phyloP scores from a whole-genome alignment of 306 rosid species.

The Prosopis cineraria region DNA sequence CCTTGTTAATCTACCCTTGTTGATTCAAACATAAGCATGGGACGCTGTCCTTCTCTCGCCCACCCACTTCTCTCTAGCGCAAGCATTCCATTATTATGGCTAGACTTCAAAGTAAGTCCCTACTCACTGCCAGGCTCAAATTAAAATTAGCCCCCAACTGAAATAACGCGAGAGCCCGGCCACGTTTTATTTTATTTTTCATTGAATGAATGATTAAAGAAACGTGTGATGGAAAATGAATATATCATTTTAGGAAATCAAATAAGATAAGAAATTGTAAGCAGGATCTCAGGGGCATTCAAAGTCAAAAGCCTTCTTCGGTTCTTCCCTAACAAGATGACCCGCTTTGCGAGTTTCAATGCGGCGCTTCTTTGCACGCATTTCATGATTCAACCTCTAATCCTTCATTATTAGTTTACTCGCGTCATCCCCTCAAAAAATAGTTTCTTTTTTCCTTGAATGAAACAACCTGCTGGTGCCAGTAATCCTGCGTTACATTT shows the following conservation, averaged over 20 bases:
- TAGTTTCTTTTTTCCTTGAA: background rate
- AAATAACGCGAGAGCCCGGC: background rate
- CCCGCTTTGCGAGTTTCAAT: slow-evolving; percentile 46
- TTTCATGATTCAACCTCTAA: slow-evolving; percentile 50
- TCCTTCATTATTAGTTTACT: slow-evolving; percentile 39
- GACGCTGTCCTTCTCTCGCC: background rate
- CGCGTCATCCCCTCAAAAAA: slow-evolving; percentile 38
- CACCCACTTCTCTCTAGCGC: background rate
- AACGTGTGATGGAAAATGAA: background rate
- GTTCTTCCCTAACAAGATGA: background rate
- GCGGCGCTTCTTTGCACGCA: slow-evolving; percentile 46
- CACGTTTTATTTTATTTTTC: background rate
- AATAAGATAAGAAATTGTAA: background rate
- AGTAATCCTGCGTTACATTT: background rate
- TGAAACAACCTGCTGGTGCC: no score
- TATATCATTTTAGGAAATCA: no score
- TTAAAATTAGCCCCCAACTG: no score
- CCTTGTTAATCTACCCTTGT: background rate
- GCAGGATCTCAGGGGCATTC: background rate
- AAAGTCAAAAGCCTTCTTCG: background rate
- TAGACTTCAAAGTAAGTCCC: slow-evolving; percentile 22
- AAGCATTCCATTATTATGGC: slow-evolving; percentile 24
- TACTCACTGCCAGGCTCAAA: no score
- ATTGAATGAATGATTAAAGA: no score
- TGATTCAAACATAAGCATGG: slow-evolving; percentile 26